phyloP scores from a whole-genome alignment of 1,139 yeast species.

The Candida gigantensis region DNA sequence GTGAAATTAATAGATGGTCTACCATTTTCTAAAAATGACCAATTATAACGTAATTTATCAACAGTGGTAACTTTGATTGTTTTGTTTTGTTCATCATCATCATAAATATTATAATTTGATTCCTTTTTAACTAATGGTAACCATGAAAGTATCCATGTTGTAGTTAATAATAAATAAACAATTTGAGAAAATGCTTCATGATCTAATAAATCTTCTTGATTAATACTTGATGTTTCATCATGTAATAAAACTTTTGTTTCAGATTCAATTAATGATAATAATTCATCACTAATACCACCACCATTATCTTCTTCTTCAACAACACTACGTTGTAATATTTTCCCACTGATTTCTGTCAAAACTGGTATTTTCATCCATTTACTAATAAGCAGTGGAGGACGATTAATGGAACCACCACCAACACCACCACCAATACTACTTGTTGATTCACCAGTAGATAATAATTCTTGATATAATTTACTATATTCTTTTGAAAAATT shows the following conservation, averaged over 20 bases:
- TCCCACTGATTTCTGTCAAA: slow-evolving; percentile 34
- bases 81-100: slow-evolving; percentile 27
- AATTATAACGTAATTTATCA: slow-evolving; percentile 52
- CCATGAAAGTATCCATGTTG: slow-evolving; percentile 56
- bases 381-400: slow-evolving; percentile 34
- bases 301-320: no score
- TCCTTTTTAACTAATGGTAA: slow-evolving; percentile 52
- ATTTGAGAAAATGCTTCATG: slow-evolving; percentile 49
- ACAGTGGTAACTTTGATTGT: slow-evolving; percentile 28
- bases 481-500: slow-evolving; percentile 34
- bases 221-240: slow-evolving; percentile 18
- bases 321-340: slow-evolving; percentile 21
- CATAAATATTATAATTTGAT: slow-evolving; percentile 30
- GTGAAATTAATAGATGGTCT: slow-evolving; percentile 26
- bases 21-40: slow-evolving; percentile 59
- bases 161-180: slow-evolving; percentile 48
- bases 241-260: slow-evolving; percentile 39
- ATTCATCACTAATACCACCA: slow-evolving; percentile 6
- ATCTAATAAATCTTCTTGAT: slow-evolving; percentile 45
- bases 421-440: no score
- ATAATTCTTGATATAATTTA: slow-evolving; percentile 32
- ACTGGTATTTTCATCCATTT: slow-evolving; percentile 47
- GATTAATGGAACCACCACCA: slow-evolving; percentile 17
- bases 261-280: slow-evolving; percentile 21
- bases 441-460: slow-evolving; percentile 23